phyloP scores from a whole-genome alignment of 192 early-diverging fungal species.

The Entrophospora sp. region DNA sequence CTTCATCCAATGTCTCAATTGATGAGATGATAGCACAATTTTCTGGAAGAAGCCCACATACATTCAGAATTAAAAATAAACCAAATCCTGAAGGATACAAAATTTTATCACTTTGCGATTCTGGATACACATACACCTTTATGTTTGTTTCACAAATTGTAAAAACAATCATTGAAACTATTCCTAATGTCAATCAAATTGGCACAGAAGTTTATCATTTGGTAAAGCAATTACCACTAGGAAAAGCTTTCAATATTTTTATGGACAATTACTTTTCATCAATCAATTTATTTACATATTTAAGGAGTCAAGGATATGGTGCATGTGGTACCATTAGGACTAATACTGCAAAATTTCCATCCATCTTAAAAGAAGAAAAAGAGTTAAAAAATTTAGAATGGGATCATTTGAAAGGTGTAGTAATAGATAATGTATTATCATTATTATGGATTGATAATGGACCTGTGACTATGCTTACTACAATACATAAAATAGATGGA shows the following conservation, averaged over 20 bases:
- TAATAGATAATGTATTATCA: constrained; percentile 16
- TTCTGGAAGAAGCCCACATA: constrained; percentile 20
- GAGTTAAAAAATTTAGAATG: constrained; percentile 3
- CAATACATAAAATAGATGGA: constrained; percentile 14
- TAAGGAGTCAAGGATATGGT: constrained; percentile 10
- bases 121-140: constrained; percentile 24
- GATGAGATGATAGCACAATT: constrained; percentile 29
- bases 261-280: constrained; percentile 32
- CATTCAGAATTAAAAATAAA: constrained; percentile 21
- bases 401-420: constrained; percentile 16
- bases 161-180: background rate
- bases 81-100: constrained; percentile 27
- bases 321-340: constrained; percentile 20
- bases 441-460: constrained; percentile 24
- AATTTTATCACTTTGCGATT: constrained; percentile 24
- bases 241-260: constrained; percentile 18
- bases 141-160: constrained; percentile 9
- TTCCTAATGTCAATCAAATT: constrained; percentile 5
- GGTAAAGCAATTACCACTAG: constrained; percentile 4
- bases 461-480: constrained; percentile 23
- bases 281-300: constrained; percentile 20
- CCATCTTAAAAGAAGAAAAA: constrained; percentile 8
- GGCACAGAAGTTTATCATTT: constrained; percentile 18
- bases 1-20: constrained; percentile 16
- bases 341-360: constrained; percentile 6